These are phyloP conservation scores for Emergomyces pasteurianus DNA, from an alignment of 2,329 filamentous ascomycete species.

Conservation along the genomic window DNA sequence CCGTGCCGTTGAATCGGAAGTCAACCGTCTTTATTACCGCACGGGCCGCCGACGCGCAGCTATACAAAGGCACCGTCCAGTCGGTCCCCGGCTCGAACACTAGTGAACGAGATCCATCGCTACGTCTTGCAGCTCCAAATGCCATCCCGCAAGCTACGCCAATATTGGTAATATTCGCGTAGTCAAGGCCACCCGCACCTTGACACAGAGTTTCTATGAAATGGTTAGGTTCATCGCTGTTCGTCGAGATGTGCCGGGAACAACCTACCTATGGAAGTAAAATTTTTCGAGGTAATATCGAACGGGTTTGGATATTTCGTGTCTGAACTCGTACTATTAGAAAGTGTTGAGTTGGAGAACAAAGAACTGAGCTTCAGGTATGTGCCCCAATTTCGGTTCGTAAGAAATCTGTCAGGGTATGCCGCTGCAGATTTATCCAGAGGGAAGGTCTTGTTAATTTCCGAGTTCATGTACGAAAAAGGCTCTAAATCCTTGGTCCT, in stretches of 20 bases:
- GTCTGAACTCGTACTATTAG: background rate
- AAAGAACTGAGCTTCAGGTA: background rate
- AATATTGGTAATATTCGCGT: slow-evolving; percentile 34
- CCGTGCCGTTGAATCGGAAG: slow-evolving; percentile 34
- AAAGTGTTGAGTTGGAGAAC: slow-evolving; percentile 3
- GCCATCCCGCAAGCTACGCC: slow-evolving; percentile 31
- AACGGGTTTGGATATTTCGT: slow-evolving; percentile 21
- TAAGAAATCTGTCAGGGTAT: background rate
- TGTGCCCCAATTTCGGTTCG: background rate
- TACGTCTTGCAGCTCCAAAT: slow-evolving; percentile 27
- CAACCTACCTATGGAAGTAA: slow-evolving; percentile 14
- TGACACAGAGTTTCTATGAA: slow-evolving; percentile 17
- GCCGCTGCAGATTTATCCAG: background rate
- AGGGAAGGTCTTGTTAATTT: slow-evolving; percentile 24
- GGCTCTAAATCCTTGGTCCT: slow-evolving; percentile 11
- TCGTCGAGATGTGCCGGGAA: background rate
- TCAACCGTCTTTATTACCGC: slow-evolving; percentile 36
- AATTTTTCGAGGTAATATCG: slow-evolving; percentile 17
- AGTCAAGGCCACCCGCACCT: slow-evolving; percentile 19
- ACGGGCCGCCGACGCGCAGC: slow-evolving; percentile 32
- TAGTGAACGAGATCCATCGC: slow-evolving; percentile 23
- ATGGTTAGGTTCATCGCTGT: slow-evolving; percentile 4
- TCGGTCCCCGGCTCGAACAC: slow-evolving; percentile 30
- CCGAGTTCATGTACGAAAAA: slow-evolving; percentile 29
- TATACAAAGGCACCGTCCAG: slow-evolving; percentile 35